These are phyloP conservation scores for Globisporangium megalacanthum DNA, from an alignment of 352 stramenopile genomes.

Conservation along the genomic window DNA sequence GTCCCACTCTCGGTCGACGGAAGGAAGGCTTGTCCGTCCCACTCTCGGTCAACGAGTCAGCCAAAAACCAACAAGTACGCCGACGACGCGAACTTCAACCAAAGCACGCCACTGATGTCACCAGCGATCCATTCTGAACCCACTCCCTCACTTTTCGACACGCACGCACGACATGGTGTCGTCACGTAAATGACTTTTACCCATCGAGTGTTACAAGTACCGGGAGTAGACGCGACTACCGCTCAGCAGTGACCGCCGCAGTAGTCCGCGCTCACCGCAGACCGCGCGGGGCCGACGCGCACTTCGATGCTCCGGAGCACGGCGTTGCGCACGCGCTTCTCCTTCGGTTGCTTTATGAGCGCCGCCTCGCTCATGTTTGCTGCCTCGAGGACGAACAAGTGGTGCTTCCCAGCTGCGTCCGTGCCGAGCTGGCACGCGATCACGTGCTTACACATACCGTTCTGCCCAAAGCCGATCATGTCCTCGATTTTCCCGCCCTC, in stretches of 20 bases:
- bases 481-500: constrained; percentile 54
- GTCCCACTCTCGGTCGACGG: neutral
- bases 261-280: constrained; percentile 31
- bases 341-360: constrained; percentile 34
- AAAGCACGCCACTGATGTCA: too few species aligned
- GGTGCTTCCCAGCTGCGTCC: constrained; percentile 39
- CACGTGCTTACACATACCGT: constrained; percentile 43
- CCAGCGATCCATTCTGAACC: neutral
- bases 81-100: too few species aligned
- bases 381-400: constrained; percentile 58
- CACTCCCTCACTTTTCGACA: too few species aligned
- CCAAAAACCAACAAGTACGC: too few species aligned
- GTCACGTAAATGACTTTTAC: too few species aligned
- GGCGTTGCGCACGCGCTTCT: constrained; percentile 29
- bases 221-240: too few species aligned
- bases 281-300: constrained; percentile 37
- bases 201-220: too few species aligned
- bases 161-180: too few species aligned
- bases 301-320: constrained; percentile 44
- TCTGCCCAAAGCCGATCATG: constrained; percentile 50
- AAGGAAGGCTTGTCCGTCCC: neutral
- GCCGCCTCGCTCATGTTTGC: constrained; percentile 28
- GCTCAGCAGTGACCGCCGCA: constrained; percentile 59
- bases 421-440: constrained; percentile 63
- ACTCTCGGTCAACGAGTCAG: too few species aligned